Conservation (phyloP, 2,329 filamentous ascomycete species). For the Pestalotiopsis sp. region DNA sequence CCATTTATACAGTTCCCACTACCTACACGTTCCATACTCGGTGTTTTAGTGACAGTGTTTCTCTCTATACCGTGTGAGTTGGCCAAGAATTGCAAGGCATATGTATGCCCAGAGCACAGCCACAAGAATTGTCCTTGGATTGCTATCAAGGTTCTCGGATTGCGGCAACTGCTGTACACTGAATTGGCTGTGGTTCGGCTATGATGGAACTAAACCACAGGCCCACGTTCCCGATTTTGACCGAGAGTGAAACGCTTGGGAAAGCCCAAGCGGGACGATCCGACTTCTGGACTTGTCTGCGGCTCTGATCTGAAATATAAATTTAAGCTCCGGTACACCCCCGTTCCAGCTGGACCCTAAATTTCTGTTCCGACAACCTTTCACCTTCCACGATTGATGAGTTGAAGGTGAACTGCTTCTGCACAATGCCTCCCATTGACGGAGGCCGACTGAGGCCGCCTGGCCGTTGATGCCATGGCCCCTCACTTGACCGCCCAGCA, state of each 20-base stretch:
- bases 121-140: neutral
- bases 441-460: too few species aligned
- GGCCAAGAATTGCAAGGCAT: neutral
- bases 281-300: neutral
- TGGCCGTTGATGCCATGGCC: neutral
- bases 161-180: neutral
- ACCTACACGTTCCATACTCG: neutral
- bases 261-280: slow-evolving; percentile 6
- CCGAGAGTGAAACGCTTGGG: slow-evolving; percentile 8
- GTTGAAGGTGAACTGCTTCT: neutral
- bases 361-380: neutral
- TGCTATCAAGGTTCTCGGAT: neutral
- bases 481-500: neutral
- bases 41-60: neutral
- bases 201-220: neutral
- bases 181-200: neutral
- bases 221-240: slow-evolving; percentile 9
- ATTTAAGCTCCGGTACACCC: neutral
- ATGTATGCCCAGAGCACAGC: neutral
- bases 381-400: neutral
- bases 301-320: neutral
- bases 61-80: neutral
- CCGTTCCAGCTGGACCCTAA: neutral
- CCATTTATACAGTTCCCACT: neutral
- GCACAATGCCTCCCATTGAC: neutral